Base-by-base conservation (phyloP, 2,329 filamentous ascomycete species). In the Didymella sp. region DNA sequence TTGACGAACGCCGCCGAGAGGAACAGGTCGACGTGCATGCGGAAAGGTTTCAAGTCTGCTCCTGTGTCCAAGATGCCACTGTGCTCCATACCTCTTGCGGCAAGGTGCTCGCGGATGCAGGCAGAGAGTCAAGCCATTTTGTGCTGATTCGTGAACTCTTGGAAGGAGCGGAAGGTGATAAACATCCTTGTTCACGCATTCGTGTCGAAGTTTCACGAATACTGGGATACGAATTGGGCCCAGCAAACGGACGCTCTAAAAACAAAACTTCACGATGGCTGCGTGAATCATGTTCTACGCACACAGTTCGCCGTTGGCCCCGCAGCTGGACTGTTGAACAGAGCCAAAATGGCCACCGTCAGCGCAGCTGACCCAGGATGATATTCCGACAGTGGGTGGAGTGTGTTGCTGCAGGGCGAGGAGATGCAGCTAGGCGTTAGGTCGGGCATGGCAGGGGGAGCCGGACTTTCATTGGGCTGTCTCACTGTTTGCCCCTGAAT, bases 101-200 rank as follows among this genome's bases (percentile, higher is more conserved):
- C 42, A 59, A 60, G 49, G 56, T 46, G 48, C 33, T 38, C 37
- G 55, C 45, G 51, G 47, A 59, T 30, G 37, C 59, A 51, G 42
- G 49, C 47, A 51, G 40, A 58, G 51, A 41, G 55, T 63, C 48
- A 45, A 47, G 54, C 12, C 58, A 62, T 60, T 44, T 59, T 55
- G 56, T 44, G 52, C 52, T 66, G 66, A 69, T 70, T 68, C 62
- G 66, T 63, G 55, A 66, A 38, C 47, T 35, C 51, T 47, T 49
- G 40, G 58, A 53, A 60, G 59, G 55, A 64, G 60, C 60, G 61
- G 62, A 51, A 64, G 57, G 62, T 67, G 67, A 68, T 62, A 57
- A 60, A 53, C 47, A 65, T 49, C 66, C 65, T 62, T 61, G 62
- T 52, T 49, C 49, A 42, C 51, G 50, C 56, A 59, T 56, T 59